Evolutionary conservation across 306 rosid species (phyloP).

Genomic region (Fagus sylvatica): DNA sequence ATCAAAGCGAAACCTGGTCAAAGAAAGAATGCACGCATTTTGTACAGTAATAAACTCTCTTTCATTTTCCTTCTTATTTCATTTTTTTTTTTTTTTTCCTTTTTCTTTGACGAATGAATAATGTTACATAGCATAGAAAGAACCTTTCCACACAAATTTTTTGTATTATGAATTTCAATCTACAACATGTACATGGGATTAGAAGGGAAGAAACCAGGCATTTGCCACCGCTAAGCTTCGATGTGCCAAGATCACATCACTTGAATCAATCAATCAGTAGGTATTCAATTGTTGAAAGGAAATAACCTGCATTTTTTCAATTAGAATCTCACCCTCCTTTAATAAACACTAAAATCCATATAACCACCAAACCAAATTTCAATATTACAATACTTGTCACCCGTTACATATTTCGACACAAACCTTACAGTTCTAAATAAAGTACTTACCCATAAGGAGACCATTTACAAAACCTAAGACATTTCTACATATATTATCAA

Average conservation of each 20-base stretch:
- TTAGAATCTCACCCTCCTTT: constrained; percentile 32
- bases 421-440: no score
- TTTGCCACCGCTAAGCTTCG: constrained; percentile 42
- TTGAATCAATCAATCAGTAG: constrained; percentile 65
- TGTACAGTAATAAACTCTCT: constrained; percentile 23
- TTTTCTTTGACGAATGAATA: no score
- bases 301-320: constrained; percentile 48
- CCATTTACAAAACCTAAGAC: no score
- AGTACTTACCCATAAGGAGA: no score
- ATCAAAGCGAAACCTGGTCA: not conserved
- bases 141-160: constrained; percentile 65
- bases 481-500: no score
- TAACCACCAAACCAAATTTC: no score
- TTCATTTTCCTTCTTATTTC: constrained; percentile 29
- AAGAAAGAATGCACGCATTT: not conserved
- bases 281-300: constrained; percentile 44
- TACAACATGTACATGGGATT: constrained; percentile 78
- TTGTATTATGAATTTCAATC: constrained; percentile 52
- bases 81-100: constrained; percentile 29
- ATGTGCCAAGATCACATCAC: constrained; percentile 46
- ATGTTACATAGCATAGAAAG: constrained; percentile 52
- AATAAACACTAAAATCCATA: no score
- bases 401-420: no score
- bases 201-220: constrained; percentile 47
- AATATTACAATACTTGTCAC: no score